Evolutionary conservation across 192 early-diverging fungal species (phyloP).

Genomic region (Podochytrium sp.): DNA sequence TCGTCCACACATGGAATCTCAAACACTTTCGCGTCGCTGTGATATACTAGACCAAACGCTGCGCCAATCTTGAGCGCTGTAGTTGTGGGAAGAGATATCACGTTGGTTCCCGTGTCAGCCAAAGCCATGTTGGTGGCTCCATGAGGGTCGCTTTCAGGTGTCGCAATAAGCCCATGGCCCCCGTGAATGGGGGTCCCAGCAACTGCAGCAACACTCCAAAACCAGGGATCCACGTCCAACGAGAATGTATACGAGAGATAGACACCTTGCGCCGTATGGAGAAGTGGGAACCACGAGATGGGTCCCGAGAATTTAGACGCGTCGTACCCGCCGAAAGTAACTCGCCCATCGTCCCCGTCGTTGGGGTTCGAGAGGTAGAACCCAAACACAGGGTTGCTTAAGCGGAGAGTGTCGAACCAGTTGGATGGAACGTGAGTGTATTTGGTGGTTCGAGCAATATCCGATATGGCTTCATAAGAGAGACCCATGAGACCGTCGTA

Average conservation of each 20-base stretch:
- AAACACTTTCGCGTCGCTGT: background rate
- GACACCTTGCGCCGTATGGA: background rate
- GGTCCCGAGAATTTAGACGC: conserved; percentile 46
- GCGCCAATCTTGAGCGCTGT: background rate
- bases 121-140: background rate
- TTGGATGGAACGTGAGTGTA: conserved; percentile 17
- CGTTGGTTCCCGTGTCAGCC: conserved; percentile 19
- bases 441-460: conserved; percentile 18
- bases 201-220: background rate
- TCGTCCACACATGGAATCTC: background rate
- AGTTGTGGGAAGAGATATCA: background rate
- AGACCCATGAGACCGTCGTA: conserved; percentile 40
- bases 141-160: background rate
- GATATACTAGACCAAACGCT: background rate
- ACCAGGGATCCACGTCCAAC: background rate
- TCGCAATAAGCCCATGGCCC: background rate
- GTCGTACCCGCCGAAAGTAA: conserved; percentile 60
- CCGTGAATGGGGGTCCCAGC: background rate
- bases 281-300: conserved; percentile 40
- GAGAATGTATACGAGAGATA: background rate
- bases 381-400: conserved; percentile 42
- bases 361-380: conserved; percentile 51
- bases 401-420: conserved; percentile 39
- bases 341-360: conserved; percentile 47
- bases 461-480: conserved; percentile 23